phyloP scores from a whole-genome alignment of 2,329 filamentous ascomycete species.

The Fusarium sp. region DNA sequence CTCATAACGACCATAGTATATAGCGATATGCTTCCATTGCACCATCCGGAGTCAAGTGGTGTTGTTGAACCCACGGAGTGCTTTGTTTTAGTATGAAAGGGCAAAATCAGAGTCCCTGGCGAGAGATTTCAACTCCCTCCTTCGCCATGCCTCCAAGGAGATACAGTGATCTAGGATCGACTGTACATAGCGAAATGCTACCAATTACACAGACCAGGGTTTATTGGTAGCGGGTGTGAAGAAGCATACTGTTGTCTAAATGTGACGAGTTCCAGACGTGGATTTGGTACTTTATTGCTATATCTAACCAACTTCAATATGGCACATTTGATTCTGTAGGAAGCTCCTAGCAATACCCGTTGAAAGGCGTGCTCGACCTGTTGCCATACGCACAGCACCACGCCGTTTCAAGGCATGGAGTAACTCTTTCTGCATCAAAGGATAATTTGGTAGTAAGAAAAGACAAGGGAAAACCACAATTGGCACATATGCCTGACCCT shows the following conservation, averaged over 20 bases:
- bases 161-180: too few species aligned
- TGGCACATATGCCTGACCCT: too few species aligned
- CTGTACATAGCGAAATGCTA: neutral
- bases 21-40: too few species aligned
- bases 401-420: neutral
- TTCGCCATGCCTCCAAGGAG: too few species aligned
- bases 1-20: too few species aligned
- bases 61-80: too few species aligned
- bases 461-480: neutral
- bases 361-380: too few species aligned
- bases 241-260: neutral
- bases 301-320: neutral
- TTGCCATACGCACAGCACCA: neutral
- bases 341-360: too few species aligned
- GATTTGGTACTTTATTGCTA: neutral
- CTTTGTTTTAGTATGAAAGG: too few species aligned
- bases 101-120: too few species aligned
- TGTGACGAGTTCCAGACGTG: fast-evolving
- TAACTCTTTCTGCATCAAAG: neutral
- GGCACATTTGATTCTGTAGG: neutral
- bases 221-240: neutral
- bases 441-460: fast-evolving
- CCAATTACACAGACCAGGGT: neutral
- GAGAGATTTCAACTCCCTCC: too few species aligned
- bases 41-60: too few species aligned